Evolutionary conservation across 176 grass and related monocot species (phyloP).

Genomic region (Carex myosuroides): DNA sequence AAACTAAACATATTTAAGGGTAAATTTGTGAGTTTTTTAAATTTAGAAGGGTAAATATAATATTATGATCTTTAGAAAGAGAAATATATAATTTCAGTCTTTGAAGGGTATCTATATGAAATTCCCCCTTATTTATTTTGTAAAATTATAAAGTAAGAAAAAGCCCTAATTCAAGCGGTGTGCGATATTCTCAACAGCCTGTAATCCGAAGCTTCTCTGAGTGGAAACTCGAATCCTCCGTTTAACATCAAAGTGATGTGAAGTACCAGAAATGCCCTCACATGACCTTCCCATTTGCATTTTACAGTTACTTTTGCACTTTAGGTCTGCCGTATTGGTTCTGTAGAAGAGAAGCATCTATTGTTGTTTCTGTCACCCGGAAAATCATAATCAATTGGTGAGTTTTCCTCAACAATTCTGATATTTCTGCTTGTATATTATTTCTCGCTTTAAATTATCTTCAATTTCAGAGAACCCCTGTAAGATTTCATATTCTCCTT

Average conservation of each 20-base stretch:
- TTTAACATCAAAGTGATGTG: not conserved
- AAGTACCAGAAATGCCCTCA: slow-evolving; percentile 1
- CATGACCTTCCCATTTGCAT: not conserved
- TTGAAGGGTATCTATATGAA: no score
- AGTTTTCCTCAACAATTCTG: not conserved
- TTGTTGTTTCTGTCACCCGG: not conserved
- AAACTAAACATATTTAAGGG: no score
- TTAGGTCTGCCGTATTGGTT: not conserved
- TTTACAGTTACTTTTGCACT: not conserved
- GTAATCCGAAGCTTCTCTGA: not conserved
- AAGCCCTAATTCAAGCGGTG: not conserved
- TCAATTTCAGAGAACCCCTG: not conserved
- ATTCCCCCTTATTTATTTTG: not conserved
- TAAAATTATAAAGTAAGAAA: not conserved
- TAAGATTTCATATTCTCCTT: not conserved
- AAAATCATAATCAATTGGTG: not conserved
- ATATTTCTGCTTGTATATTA: not conserved
- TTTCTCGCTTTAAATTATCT: not conserved
- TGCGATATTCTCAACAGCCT: not conserved
- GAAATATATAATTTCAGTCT: no score
- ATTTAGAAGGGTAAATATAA: no score
- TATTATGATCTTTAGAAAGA: no score
- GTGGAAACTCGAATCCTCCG: not conserved
- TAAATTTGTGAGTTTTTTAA: no score
- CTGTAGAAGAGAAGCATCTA: not conserved